Conservation (phyloP, 1,139 yeast species). For the Zygosaccharomyces pseudobailii region DNA sequence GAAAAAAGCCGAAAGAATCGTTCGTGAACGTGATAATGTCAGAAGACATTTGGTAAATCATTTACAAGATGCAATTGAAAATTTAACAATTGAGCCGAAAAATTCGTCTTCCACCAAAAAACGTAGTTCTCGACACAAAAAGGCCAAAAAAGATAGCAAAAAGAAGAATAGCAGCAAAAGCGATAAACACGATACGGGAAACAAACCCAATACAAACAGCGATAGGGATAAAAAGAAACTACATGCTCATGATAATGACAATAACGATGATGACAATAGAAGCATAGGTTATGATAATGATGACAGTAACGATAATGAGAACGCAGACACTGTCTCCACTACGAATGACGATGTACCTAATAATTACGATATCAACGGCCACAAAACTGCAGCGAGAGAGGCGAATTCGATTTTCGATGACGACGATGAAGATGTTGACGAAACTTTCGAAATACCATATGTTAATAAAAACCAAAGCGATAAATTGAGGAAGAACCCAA, state of each 20-base stretch:
- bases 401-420: conserved; percentile 4
- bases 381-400: background rate
- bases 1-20: conserved; percentile 74
- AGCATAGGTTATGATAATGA: conserved; percentile 10
- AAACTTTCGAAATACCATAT: conserved; percentile 45
- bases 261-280: conserved; percentile 16
- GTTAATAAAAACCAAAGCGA: conserved; percentile 55
- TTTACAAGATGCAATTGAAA: conserved; percentile 34
- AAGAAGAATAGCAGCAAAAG: conserved; percentile 6
- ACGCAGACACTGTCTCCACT: conserved; percentile 4
- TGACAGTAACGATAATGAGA: conserved; percentile 9
- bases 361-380: background rate
- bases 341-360: conserved; percentile 1
- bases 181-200: conserved; percentile 1
- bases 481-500: conserved; percentile 63
- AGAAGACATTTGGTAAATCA: conserved; percentile 42
- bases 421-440: conserved; percentile 31
- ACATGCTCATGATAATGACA: conserved; percentile 8
- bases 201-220: conserved; percentile 10
- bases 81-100: conserved; percentile 27
- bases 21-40: conserved; percentile 66
- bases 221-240: conserved; percentile 6
- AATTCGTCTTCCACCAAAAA: background rate
- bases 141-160: conserved; percentile 5
- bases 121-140: background rate